Conservation (phyloP, 768 basidiomycete species). For the Lactifluus piperatus region DNA sequence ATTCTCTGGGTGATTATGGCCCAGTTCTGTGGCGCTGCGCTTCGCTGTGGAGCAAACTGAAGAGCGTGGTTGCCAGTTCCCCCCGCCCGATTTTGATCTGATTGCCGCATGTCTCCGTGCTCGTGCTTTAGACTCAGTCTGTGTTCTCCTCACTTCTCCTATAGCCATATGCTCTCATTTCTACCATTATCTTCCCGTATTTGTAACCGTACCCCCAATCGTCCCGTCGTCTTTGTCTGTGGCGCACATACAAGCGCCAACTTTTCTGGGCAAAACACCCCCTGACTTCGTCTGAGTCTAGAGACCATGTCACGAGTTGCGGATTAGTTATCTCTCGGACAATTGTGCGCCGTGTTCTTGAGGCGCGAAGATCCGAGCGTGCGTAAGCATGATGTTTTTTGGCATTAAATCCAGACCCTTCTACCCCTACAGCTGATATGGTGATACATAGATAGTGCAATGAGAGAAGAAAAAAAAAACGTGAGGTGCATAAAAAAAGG, state of each 20-base stretch:
- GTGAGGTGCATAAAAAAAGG: constrained; percentile 8
- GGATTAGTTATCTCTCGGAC: background rate
- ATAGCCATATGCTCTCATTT: constrained; percentile 4
- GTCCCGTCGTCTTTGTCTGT: background rate
- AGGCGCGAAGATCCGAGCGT: constrained; percentile 6
- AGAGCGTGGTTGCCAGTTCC: too few species aligned
- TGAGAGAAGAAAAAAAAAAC: background rate
- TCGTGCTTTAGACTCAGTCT: background rate
- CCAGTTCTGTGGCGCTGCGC: constrained; percentile 78
- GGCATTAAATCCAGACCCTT: constrained; percentile 1
- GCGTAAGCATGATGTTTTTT: background rate
- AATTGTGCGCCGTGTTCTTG: background rate
- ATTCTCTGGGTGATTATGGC: constrained; percentile 78
- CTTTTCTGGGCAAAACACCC: background rate
- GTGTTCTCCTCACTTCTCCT: constrained; percentile 6
- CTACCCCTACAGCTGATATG: background rate
- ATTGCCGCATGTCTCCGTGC: constrained; percentile 2
- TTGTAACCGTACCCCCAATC: too few species aligned
- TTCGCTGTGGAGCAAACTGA: constrained; percentile 48
- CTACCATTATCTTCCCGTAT: background rate
- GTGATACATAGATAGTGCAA: constrained; percentile 15
- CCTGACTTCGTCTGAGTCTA: constrained; percentile 11
- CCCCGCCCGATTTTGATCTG: too few species aligned
- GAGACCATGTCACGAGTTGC: constrained; percentile 13
- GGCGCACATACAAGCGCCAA: constrained; percentile 7